These are phyloP conservation scores for Hibiscus mutabilis DNA, from an alignment of 345 rosid genomes.

Conservation along the genomic window DNA sequence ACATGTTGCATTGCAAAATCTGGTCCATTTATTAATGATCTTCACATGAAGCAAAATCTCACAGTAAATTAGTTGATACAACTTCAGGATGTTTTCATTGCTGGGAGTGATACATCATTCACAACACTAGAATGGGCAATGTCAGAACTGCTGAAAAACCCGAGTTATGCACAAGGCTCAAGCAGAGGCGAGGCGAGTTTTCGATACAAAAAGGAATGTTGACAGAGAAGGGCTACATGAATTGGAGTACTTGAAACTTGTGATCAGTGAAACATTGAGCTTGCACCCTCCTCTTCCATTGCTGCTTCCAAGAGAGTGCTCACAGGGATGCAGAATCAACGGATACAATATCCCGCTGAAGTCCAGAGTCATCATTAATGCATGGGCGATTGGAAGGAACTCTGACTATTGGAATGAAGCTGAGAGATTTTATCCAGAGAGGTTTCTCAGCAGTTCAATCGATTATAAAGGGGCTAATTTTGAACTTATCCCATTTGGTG, in stretches of 20 bases:
- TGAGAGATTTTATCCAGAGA: slow-evolving; percentile 27
- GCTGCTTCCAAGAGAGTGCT: slow-evolving; percentile 2
- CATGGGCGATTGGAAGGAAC: slow-evolving; percentile 15
- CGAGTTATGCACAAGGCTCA: background rate
- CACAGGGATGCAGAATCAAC: background rate
- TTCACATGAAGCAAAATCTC: too few relatives aligned
- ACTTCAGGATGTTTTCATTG: background rate
- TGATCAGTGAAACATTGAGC: background rate
- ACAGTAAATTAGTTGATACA: too few relatives aligned
- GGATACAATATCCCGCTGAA: slow-evolving; percentile 14
- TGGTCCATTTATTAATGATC: background rate
- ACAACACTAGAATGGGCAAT: background rate
- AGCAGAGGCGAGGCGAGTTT: background rate
- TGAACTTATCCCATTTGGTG: slow-evolving; percentile 17
- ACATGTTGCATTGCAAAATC: background rate
- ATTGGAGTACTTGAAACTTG: background rate
- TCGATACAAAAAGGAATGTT: background rate
- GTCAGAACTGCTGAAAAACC: background rate
- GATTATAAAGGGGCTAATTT: background rate
- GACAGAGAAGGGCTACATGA: background rate
- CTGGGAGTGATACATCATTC: background rate
- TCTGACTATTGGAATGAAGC: slow-evolving; percentile 20
- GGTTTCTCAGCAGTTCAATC: background rate
- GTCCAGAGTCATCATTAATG: background rate
- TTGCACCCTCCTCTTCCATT: background rate